Conservation (phyloP, 1,139 yeast genomes). For the Taphrina sp. region DNA sequence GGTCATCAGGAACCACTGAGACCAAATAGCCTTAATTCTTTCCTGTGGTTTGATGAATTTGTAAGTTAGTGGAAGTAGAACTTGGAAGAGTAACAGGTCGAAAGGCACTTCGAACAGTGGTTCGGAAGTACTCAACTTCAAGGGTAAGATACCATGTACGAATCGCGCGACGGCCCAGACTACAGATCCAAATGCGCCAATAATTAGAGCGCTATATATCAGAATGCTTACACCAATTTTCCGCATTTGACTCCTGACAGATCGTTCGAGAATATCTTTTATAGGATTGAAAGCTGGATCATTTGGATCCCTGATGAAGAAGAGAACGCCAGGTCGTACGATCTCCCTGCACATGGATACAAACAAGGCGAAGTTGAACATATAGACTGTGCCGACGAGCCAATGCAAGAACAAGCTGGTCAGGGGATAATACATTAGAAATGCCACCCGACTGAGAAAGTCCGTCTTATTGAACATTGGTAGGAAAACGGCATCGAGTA, state of each 20-base stretch:
- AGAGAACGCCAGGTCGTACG: slow-evolving; percentile 83
- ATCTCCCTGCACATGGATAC: slow-evolving; percentile 80
- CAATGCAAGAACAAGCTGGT: slow-evolving; percentile 52
- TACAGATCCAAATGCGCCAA: slow-evolving; percentile 70
- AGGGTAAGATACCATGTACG: slow-evolving; percentile 43
- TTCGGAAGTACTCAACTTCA: slow-evolving; percentile 33
- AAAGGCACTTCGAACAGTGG: slow-evolving; percentile 42
- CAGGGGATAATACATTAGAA: slow-evolving; percentile 40
- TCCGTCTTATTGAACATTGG: slow-evolving; percentile 25
- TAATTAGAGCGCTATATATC: slow-evolving; percentile 71
- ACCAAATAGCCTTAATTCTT: slow-evolving; percentile 55
- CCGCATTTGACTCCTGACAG: slow-evolving; percentile 67
- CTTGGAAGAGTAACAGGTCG: slow-evolving; percentile 41
- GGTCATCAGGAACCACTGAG: slow-evolving; percentile 55
- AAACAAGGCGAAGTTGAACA: slow-evolving; percentile 82
- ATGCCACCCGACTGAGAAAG: slow-evolving; percentile 34
- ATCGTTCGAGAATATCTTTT: slow-evolving; percentile 80
- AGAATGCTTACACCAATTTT: slow-evolving; percentile 72
- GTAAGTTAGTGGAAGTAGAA: slow-evolving; percentile 38
- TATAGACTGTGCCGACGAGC: slow-evolving; percentile 77
- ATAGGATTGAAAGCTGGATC: slow-evolving; percentile 88
- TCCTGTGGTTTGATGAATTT: slow-evolving; percentile 34
- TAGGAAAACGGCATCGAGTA: slow-evolving; percentile 55
- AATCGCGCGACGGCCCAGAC: slow-evolving; percentile 55
- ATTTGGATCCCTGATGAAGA: slow-evolving; percentile 89